These are phyloP conservation scores for Neopestalotiopsis sp. DNA, from an alignment of 2,329 filamentous ascomycete species.

Conservation along the genomic window DNA sequence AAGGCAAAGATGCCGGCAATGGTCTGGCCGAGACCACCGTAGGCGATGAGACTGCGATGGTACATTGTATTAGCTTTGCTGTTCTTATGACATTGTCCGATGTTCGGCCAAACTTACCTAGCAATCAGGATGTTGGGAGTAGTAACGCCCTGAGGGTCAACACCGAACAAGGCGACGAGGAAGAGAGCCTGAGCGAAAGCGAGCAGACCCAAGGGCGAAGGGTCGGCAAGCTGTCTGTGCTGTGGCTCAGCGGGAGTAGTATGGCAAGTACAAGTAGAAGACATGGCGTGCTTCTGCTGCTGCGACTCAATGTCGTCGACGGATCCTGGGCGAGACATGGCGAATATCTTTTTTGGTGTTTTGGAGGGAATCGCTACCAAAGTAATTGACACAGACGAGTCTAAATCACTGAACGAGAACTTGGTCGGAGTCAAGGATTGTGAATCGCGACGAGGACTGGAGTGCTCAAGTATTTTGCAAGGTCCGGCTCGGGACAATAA, in stretches of 20 bases:
- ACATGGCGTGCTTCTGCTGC: slow-evolving; percentile 4
- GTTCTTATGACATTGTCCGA: background rate
- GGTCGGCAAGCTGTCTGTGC: slow-evolving; percentile 28
- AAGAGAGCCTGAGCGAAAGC: slow-evolving; percentile 42
- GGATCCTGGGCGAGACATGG: slow-evolving; percentile 27
- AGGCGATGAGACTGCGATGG: slow-evolving; percentile 38
- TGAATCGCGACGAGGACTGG: background rate
- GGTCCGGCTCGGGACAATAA: background rate
- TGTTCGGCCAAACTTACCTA: background rate
- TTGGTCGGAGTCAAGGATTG: background rate
- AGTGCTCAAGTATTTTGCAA: background rate
- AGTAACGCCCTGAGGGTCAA: slow-evolving; percentile 27
- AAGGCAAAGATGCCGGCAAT: slow-evolving; percentile 33
- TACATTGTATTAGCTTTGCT: background rate
- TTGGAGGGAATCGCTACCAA: background rate
- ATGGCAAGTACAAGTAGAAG: slow-evolving; percentile 17
- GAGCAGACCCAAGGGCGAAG: slow-evolving; percentile 39
- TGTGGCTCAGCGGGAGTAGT: slow-evolving; percentile 22
- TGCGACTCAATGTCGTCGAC: slow-evolving; percentile 30
- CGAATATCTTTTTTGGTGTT: background rate
- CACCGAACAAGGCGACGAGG: slow-evolving; percentile 31
- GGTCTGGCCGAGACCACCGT: slow-evolving; percentile 38
- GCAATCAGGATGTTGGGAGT: slow-evolving; percentile 37
- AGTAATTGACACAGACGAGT: background rate
- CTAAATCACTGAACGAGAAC: background rate